A percentile compares a stretch with the other conserved stretches of the same genome.
phyloP scores from a whole-genome alignment of 495 filamentous ascomycete genomes.

The Baudoinia panamericana region DNA sequence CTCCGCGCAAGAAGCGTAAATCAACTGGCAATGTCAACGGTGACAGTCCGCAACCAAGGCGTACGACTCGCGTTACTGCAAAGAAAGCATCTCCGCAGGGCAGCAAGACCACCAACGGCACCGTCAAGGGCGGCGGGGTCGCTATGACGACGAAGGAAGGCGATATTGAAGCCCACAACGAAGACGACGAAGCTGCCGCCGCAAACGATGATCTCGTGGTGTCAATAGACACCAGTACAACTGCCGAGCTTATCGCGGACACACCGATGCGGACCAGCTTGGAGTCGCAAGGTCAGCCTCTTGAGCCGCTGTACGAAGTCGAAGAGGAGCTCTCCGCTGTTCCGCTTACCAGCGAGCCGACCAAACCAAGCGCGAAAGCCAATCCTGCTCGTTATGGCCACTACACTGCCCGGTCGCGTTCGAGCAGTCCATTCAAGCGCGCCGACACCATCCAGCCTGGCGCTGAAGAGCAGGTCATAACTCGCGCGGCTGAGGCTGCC shows the following conservation, averaged over 20 bases:
- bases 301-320: constrained; percentile 19
- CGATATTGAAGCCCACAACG: neutral
- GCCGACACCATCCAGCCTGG: neutral
- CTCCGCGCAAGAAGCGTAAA: constrained; percentile 16
- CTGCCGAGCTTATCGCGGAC: neutral
- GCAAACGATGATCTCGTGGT: neutral
- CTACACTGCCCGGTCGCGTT: constrained; percentile 1
- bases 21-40: constrained; percentile 7
- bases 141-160: neutral
- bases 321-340: constrained; percentile 17
- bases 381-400: constrained; percentile 8
- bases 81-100: constrained; percentile 1
- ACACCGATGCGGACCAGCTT: constrained; percentile 6
- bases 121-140: neutral
- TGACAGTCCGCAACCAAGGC: constrained; percentile 16
- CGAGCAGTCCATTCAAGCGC: constrained; percentile 10
- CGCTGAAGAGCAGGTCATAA: constrained; percentile 10
- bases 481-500: constrained; percentile 12
- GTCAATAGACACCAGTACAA: too few relatives aligned
- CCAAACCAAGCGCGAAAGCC: constrained; percentile 15
- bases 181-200: neutral
- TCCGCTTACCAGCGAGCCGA: constrained; percentile 15
- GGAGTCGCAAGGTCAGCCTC: constrained; percentile 15
- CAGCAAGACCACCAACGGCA: constrained; percentile 3
- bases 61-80: neutral